A percentile compares a stretch with the other conserved stretches of the same genome.
These are phyloP conservation scores for Ascochyta fabae DNA, from an alignment of 2,329 filamentous ascomycete genomes.

Conservation along the genomic window DNA sequence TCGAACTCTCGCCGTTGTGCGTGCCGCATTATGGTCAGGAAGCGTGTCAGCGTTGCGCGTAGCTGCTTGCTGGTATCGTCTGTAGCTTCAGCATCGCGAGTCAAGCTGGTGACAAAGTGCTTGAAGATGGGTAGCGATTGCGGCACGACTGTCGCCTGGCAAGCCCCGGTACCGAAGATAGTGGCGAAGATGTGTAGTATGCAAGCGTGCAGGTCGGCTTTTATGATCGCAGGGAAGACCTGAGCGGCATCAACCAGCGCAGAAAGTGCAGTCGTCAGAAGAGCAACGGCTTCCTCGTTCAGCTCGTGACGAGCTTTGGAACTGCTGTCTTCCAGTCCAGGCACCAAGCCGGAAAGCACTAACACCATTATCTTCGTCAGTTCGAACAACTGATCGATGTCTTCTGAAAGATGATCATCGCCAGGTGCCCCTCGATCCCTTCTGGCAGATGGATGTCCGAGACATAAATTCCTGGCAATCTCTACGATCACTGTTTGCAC, in stretches of 20 bases:
- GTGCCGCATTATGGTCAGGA: slow-evolving; percentile 78
- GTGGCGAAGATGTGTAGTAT: slow-evolving; percentile 97
- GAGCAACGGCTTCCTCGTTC: slow-evolving; percentile 82
- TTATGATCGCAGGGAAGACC: slow-evolving; percentile 95
- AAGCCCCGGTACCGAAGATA: slow-evolving; percentile 83
- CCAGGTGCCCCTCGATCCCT: slow-evolving; percentile 61
- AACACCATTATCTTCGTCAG: slow-evolving; percentile 95
- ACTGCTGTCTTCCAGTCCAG: slow-evolving; percentile 72
- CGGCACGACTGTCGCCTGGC: slow-evolving; percentile 87
- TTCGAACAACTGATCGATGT: slow-evolving; percentile 98
- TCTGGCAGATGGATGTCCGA: slow-evolving; percentile 88
- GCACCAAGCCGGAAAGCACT: slow-evolving; percentile 84
- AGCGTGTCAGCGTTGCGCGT: slow-evolving; percentile 80
- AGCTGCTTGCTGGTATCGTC: slow-evolving; percentile 71
- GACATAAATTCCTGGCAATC: slow-evolving; percentile 86
- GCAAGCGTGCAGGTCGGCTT: slow-evolving; percentile 92
- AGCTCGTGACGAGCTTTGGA: slow-evolving; percentile 71
- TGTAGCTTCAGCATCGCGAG: slow-evolving; percentile 49
- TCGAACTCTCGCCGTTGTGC: slow-evolving; percentile 78
- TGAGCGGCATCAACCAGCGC: slow-evolving; percentile 93
- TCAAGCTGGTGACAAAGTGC: slow-evolving; percentile 82
- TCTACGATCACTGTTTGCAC: slow-evolving; percentile 93
- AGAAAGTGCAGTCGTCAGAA: slow-evolving; percentile 81
- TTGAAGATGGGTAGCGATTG: slow-evolving; percentile 90
- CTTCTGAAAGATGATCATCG: slow-evolving; percentile 85